Evolutionary conservation across 352 stramenopile genomes (phyloP).

Genomic region (Globisporangium camurandrum): DNA sequence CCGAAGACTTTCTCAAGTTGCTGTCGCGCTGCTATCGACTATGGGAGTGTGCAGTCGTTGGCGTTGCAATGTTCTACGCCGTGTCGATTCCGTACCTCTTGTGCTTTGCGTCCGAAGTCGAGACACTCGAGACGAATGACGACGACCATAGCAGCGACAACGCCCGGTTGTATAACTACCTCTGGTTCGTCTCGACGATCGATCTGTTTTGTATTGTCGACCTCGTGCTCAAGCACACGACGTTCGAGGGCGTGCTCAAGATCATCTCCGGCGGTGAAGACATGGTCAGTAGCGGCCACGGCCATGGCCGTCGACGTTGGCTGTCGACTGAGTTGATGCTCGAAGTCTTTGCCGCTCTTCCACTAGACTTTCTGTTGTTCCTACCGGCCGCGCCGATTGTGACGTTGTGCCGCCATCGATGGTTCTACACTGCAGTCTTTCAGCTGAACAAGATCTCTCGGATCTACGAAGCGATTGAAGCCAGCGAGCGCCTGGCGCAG

Average conservation of each 20-base stretch:
- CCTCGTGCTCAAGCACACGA: slow-evolving; percentile 42
- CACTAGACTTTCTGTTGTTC: slow-evolving; percentile 45
- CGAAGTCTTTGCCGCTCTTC: slow-evolving; percentile 31
- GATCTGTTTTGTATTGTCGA: slow-evolving; percentile 51
- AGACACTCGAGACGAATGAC: slow-evolving; percentile 9
- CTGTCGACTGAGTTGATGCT: slow-evolving; percentile 13
- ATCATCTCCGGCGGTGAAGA: slow-evolving; percentile 9
- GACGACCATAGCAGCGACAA: not conserved
- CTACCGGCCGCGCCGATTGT: slow-evolving; percentile 19
- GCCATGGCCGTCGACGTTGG: slow-evolving; percentile 1
- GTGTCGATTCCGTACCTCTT: slow-evolving; percentile 50
- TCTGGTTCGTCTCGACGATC: slow-evolving; percentile 27
- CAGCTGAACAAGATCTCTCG: slow-evolving; percentile 58
- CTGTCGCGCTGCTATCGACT: slow-evolving; percentile 38
- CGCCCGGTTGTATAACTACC: slow-evolving; percentile 18
- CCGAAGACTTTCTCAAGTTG: slow-evolving; percentile 48
- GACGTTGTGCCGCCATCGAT: slow-evolving; percentile 23
- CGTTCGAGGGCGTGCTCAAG: slow-evolving; percentile 37
- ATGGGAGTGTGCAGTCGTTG: slow-evolving; percentile 45
- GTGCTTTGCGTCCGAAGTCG: slow-evolving; percentile 39
- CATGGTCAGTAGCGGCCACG: not conserved
- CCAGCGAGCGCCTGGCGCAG: slow-evolving; percentile 44
- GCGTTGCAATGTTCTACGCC: slow-evolving; percentile 49
- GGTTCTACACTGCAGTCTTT: slow-evolving; percentile 49
- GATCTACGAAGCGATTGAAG: slow-evolving; percentile 35